Percentiles rank a stretch among this genome's conserved stretches.
Evolutionary conservation across 352 stramenopile species (phyloP).

Genomic region (Chrysophaeum taylorii): DNA sequence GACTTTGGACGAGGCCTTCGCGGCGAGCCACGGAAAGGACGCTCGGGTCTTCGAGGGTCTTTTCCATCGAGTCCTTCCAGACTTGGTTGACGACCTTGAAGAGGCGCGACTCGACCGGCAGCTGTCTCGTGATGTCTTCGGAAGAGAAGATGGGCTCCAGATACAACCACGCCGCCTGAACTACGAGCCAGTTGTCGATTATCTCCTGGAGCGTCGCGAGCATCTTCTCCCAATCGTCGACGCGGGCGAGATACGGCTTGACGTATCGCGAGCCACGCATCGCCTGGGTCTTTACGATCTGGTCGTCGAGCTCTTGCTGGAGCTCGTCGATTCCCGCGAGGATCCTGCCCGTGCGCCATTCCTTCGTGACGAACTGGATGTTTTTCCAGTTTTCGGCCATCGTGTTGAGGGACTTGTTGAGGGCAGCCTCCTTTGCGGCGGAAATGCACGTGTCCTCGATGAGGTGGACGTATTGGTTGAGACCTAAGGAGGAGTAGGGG

Average conservation of each 20-base stretch:
- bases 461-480: slow-evolving; percentile 46
- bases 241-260: slow-evolving; percentile 43
- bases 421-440: slow-evolving; percentile 49
- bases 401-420: slow-evolving; percentile 51
- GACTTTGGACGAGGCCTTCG: slow-evolving; percentile 54
- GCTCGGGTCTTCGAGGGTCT: slow-evolving; percentile 57
- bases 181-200: slow-evolving; percentile 84
- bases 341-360: slow-evolving; percentile 47
- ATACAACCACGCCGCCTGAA: slow-evolving; percentile 81
- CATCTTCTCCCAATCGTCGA: slow-evolving; percentile 73
- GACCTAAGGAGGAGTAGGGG: background rate
- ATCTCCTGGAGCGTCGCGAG: slow-evolving; percentile 76
- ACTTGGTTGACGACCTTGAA: slow-evolving; percentile 71
- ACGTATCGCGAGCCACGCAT: slow-evolving; percentile 42
- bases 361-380: slow-evolving; percentile 41
- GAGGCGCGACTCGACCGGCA: slow-evolving; percentile 61
- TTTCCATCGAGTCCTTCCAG: slow-evolving; percentile 71
- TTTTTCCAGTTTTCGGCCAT: slow-evolving; percentile 50
- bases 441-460: slow-evolving; percentile 48
- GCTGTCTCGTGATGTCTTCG: slow-evolving; percentile 81
- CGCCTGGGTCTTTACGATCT: slow-evolving; percentile 52
- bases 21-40: slow-evolving; percentile 63
- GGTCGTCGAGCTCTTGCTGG: slow-evolving; percentile 51
- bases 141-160: slow-evolving; percentile 81
- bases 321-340: slow-evolving; percentile 46